These are phyloP conservation scores for Pestalotiopsis fici DNA, from an alignment of 2,329 filamentous ascomycete genomes.

Conservation along the genomic window DNA sequence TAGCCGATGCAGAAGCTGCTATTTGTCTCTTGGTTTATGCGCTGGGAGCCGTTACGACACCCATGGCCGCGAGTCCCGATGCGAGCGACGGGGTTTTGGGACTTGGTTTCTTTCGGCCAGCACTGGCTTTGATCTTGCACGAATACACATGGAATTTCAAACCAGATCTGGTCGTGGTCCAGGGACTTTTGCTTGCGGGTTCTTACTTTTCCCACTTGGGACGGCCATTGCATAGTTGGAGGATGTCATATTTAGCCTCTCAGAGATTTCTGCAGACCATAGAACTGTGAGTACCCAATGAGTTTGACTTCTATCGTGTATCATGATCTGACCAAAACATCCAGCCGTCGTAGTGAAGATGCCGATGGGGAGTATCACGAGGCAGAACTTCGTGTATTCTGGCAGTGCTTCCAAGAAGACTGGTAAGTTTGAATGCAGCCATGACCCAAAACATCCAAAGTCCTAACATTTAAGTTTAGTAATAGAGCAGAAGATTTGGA, in stretches of 20 bases:
- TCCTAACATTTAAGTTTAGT: slow-evolving; percentile 34
- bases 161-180: slow-evolving; percentile 28
- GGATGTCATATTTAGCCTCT: slow-evolving; percentile 33
- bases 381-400: slow-evolving; percentile 61
- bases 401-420: slow-evolving; percentile 73
- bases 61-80: slow-evolving; percentile 12
- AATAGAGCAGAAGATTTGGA: slow-evolving; percentile 70
- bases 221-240: slow-evolving; percentile 36
- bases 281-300: slow-evolving; percentile 25
- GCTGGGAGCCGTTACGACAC: slow-evolving; percentile 28
- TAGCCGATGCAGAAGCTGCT: slow-evolving; percentile 28
- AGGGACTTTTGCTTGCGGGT: slow-evolving; percentile 36
- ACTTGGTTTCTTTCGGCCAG: slow-evolving; percentile 33
- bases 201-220: slow-evolving; percentile 37
- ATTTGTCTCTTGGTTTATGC: slow-evolving; percentile 38
- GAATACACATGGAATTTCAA: slow-evolving; percentile 33
- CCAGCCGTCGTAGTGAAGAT: slow-evolving; percentile 18
- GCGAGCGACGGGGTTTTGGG: slow-evolving; percentile 29
- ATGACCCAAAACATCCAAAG: background rate
- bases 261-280: slow-evolving; percentile 29
- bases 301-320: background rate
- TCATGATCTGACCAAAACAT: slow-evolving; percentile 9
- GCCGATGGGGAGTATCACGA: slow-evolving; percentile 36
- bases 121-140: slow-evolving; percentile 33
- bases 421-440: slow-evolving; percentile 49